Base-by-base conservation (phyloP, 1,139 yeast species). In the Debaryomycetaceae sp. region DNA sequence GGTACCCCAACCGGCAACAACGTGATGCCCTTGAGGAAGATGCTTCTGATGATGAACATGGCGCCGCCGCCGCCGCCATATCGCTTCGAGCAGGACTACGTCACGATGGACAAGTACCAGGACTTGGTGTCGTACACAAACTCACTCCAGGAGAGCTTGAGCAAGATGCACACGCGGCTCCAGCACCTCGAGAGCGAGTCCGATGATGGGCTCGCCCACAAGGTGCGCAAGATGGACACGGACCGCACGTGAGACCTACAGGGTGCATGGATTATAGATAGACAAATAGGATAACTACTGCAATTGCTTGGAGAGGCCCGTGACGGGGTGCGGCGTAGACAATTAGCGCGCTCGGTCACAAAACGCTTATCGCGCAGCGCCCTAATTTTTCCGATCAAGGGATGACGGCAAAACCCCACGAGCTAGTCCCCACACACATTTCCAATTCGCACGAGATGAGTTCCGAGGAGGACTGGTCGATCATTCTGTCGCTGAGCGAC, bases 401-500 rank as follows among this genome's bases (percentile, higher is more conserved):
- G 21, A 19, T 19, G 21, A 19, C 11, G 21, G 21, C 21, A 19
- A 19, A n/a, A n/a, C n/a, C n/a, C n/a, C n/a, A n/a, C n/a, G n/a
- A n/a, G n/a, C 11, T 19, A 19, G 21, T 19, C 11, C 10, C 21
- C 10, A 19, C 21, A 10, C 11, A 10, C 21, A 9, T 19, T 19
- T 19, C 11, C 10, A 19, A 19, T 19, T 19, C 10, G 10, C 11
- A 10, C 21, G 21, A 19, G 3, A 33, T 23, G 37, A 27, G 23
- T 18, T 20, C 29, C 11, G 62, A 56, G 30, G 73, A 66, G 46
- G 72, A 65, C 31, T 66, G 73, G 73, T 60, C 71, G 3, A 61
- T 66, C 26, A 66, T 66, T 23, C 63, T 70, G 9, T 62, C 68
- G 3, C 63, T 64, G 15, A 65, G 72, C 1, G 72, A 65, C 30